phyloP scores from a whole-genome alignment of 192 early-diverging fungal genomes.

The Umbelopsis ramanniana region DNA sequence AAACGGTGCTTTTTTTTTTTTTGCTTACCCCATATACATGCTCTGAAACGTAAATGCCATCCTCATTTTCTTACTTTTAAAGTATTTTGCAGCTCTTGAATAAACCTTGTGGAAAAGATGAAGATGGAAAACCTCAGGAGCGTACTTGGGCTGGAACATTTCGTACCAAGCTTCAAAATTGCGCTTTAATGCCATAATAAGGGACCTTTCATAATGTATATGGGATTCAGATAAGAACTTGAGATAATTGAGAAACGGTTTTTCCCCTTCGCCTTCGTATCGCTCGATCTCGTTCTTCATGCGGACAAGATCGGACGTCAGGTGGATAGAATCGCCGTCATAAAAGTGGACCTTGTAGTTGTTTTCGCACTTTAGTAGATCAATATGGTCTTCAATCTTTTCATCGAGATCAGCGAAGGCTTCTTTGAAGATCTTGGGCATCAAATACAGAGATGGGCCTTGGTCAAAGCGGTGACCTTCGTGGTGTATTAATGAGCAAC shows the following conservation, averaged over 20 bases:
- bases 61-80: constrained; percentile 54
- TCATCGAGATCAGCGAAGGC: constrained; percentile 54
- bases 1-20: too few species aligned
- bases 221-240: constrained; percentile 51
- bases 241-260: constrained; percentile 39
- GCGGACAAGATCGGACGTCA: constrained; percentile 51
- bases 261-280: constrained; percentile 43
- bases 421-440: constrained; percentile 56
- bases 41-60: constrained; percentile 64
- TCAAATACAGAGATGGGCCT: constrained; percentile 61
- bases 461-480: constrained; percentile 62
- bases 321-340: constrained; percentile 48
- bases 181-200: constrained; percentile 46
- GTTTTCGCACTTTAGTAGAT: constrained; percentile 50
- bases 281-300: constrained; percentile 58
- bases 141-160: constrained; percentile 44
- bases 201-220: constrained; percentile 53
- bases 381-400: constrained; percentile 47
- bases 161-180: constrained; percentile 54
- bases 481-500: constrained; percentile 54
- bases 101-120: constrained; percentile 51
- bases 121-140: constrained; percentile 43
- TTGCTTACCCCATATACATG: constrained; percentile 65
- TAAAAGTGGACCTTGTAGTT: constrained; percentile 62
- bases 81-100: constrained; percentile 45